Evolutionary conservation across 495 filamentous ascomycete genomes (phyloP), one percentile per base, ranked within the genome.

Genomic region (Talaromyces stipitatus): DNA sequence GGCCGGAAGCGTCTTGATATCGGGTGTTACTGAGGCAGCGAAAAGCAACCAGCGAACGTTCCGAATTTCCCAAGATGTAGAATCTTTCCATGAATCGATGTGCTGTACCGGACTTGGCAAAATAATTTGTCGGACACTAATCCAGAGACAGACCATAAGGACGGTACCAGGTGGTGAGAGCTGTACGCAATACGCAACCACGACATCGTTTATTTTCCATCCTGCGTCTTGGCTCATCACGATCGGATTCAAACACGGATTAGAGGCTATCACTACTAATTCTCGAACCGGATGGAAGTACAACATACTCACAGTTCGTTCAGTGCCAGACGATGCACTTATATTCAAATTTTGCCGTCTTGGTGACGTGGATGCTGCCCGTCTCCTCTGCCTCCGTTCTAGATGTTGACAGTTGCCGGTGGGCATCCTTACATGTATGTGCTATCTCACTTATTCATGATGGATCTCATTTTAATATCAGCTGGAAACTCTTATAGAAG

Each of bases 171-270:
- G 16, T 26, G 16, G n/a, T 26, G 27, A 51, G n/a, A 29, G 7
- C 0, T 27, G n/a, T 4, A n/a, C 28, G 18, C 48, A 51, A 26
- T 51, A 51, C 26, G 29, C 16, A 26, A 51, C 23, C 28, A 51
- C 48, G 8, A 51, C 53, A 18, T 55, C 53, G 3, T 55, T 55
- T 43, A 55, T 45, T 24, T 43, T 55, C 9, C n/a, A 27, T n/a
- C 28, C 53, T 28, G 32, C 53, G 11, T 55, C 32, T 26, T 55
- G 28, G 53, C 53, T 55, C 16, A 55, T 45, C 18, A 45, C 6
- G 28, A 22, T 55, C 18, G 53, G 53, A 23, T 32, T 55, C n/a
- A 55, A 38, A 45, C 43, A 43, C 22, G 53, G 30, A 43, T 36
- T 55, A 14, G 53, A 55, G 20, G 53, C 53, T 3, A 55, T 23